Percentiles rank a stretch among this genome's conserved stretches.
Conservation (phyloP, 2,329 filamentous ascomycete genomes). For the Claviceps maximensis region DNA sequence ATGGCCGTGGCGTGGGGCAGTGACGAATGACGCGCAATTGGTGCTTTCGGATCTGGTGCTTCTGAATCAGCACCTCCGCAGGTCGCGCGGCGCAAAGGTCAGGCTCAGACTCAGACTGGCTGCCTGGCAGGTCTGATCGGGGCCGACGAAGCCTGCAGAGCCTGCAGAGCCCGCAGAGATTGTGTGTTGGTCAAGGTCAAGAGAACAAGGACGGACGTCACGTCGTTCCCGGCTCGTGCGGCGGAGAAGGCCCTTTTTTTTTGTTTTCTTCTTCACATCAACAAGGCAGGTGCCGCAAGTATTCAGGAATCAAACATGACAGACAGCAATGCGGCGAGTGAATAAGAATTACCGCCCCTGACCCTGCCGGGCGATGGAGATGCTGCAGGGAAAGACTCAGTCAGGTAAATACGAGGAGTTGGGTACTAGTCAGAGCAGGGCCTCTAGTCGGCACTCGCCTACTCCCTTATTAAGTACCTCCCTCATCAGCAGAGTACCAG, state of each 20-base stretch:
- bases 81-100: neutral
- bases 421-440: neutral
- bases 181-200: neutral
- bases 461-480: neutral
- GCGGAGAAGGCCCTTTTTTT: neutral
- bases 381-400: constrained; percentile 2
- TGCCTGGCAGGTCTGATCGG: neutral
- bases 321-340: neutral
- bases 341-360: neutral
- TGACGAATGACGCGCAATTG: neutral
- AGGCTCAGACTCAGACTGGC: neutral
- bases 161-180: neutral
- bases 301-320: neutral
- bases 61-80: neutral
- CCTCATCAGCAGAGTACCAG: neutral
- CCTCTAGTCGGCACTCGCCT: neutral
- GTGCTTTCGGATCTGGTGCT: neutral
- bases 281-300: neutral
- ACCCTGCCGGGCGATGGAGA: neutral
- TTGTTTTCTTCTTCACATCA: no score
- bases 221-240: neutral
- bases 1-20: neutral
- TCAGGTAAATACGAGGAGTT: constrained; percentile 4
- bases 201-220: neutral
- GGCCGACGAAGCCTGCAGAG: neutral